Evolutionary conservation across 1,139 yeast genomes (phyloP).

Genomic region (Scheffersomyces segobiensis): DNA sequence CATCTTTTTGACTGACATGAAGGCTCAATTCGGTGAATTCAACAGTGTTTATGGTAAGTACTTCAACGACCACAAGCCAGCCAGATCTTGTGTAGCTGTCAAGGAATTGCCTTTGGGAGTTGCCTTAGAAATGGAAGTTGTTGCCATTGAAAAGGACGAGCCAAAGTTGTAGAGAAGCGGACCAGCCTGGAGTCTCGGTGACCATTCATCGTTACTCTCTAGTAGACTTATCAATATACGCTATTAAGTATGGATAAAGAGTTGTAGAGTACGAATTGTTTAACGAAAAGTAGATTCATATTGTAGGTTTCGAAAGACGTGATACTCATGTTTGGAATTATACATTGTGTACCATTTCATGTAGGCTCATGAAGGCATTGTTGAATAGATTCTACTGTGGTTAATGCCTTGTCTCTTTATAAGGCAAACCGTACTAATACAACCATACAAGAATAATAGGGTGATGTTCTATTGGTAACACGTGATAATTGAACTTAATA

Average conservation of each 20-base stretch:
- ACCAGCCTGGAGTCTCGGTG: background rate
- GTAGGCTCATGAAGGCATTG: too few relatives aligned
- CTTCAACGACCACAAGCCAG: slow-evolving; percentile 83
- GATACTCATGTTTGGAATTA: too few relatives aligned
- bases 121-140: slow-evolving; percentile 71
- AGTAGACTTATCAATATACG: background rate
- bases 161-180: slow-evolving; percentile 32
- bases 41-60: slow-evolving; percentile 81
- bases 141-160: slow-evolving; percentile 64
- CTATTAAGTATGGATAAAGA: background rate
- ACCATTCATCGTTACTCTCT: background rate
- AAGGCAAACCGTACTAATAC: too few relatives aligned
- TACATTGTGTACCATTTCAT: too few relatives aligned
- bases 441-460: too few relatives aligned
- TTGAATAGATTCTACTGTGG: too few relatives aligned
- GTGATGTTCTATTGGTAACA: background rate
- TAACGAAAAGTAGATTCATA: background rate
- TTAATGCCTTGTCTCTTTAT: too few relatives aligned
- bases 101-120: slow-evolving; percentile 82
- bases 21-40: slow-evolving; percentile 70
- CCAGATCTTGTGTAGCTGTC: slow-evolving; percentile 95
- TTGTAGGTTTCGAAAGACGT: background rate
- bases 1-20: slow-evolving; percentile 86
- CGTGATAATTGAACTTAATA: background rate
- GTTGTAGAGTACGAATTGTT: background rate